phyloP scores from a whole-genome alignment of 1,284 basidiomycete species.

The Phenoliferia sp. region DNA sequence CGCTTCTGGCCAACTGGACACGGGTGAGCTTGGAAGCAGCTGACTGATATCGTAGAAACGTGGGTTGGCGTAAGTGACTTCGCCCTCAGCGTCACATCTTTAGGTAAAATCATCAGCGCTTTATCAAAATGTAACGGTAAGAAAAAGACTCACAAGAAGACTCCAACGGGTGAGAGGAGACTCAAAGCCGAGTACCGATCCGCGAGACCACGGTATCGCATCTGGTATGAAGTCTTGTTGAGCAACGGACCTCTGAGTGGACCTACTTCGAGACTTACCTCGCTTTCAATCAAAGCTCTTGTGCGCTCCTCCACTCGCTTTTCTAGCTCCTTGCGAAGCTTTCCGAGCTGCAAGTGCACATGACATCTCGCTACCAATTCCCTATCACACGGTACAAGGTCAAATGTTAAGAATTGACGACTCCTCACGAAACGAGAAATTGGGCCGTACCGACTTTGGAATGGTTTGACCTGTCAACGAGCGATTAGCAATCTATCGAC shows the following conservation, averaged over 20 bases:
- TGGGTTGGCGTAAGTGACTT: slow-evolving; percentile 5
- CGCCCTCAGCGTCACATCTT: not conserved
- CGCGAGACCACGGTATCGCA: slow-evolving; percentile 11
- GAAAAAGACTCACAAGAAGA: not conserved
- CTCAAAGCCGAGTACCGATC: slow-evolving; percentile 8
- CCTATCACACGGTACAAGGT: too few species aligned
- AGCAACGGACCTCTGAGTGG: not conserved
- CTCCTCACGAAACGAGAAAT: too few species aligned
- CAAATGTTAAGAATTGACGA: too few species aligned
- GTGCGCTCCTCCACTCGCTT: slow-evolving; percentile 9
- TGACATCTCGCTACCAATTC: slow-evolving; percentile 5
- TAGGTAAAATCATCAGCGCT: not conserved
- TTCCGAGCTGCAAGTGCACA: slow-evolving; percentile 7
- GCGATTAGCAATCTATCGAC: not conserved
- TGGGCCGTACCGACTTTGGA: slow-evolving; percentile 7
- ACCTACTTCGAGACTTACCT: not conserved
- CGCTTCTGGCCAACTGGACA: not conserved
- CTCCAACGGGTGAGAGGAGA: slow-evolving; percentile 8
- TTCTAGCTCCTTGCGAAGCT: slow-evolving; percentile 8
- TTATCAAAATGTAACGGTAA: not conserved
- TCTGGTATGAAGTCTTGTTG: not conserved
- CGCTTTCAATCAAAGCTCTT: slow-evolving; percentile 2
- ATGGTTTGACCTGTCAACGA: slow-evolving; percentile 1
- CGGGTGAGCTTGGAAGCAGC: not conserved
- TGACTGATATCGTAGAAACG: slow-evolving; percentile 1